Percentiles rank a stretch among this genome's conserved stretches.
phyloP scores from a whole-genome alignment of 2,329 filamentous ascomycete genomes.

The Colletotrichum salicis region DNA sequence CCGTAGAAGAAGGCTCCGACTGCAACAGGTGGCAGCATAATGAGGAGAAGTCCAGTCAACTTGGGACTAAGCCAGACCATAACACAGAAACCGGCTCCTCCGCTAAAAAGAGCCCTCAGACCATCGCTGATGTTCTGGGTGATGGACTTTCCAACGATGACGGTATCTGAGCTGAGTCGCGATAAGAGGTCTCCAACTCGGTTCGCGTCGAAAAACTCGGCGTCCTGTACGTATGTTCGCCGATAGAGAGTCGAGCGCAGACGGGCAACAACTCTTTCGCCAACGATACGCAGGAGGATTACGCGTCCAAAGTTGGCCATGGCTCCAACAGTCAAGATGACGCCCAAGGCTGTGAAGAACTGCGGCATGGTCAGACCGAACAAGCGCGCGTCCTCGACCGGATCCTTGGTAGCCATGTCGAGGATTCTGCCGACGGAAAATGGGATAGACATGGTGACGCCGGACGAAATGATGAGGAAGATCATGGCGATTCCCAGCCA shows the following conservation, averaged over 20 bases:
- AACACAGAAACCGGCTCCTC: slow-evolving; percentile 85
- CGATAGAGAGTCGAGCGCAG: slow-evolving; percentile 90
- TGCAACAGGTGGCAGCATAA: slow-evolving; percentile 92
- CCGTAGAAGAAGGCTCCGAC: slow-evolving; percentile 93
- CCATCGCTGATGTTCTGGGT: slow-evolving; percentile 98
- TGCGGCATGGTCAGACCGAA: slow-evolving; percentile 87
- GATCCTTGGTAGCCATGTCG: slow-evolving; percentile 84
- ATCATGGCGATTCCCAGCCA: slow-evolving; percentile 83
- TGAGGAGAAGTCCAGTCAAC: slow-evolving; percentile 84
- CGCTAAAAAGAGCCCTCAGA: slow-evolving; percentile 89
- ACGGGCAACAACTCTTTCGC: slow-evolving; percentile 91
- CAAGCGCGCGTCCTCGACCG: slow-evolving; percentile 73
- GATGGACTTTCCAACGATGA: slow-evolving; percentile 98
- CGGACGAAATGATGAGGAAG: slow-evolving; percentile 88
- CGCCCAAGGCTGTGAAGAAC: slow-evolving; percentile 85
- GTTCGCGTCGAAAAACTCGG: slow-evolving; percentile 99
- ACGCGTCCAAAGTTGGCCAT: slow-evolving; percentile 94
- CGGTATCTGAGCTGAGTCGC: slow-evolving; percentile 92
- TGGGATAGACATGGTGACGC: slow-evolving; percentile 94
- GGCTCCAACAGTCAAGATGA: slow-evolving; percentile 83
- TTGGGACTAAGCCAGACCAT: slow-evolving; percentile 97
- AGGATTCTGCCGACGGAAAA: slow-evolving; percentile 97
- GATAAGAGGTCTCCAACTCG: slow-evolving; percentile 96
- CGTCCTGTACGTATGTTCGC: slow-evolving; percentile 94
- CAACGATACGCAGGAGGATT: slow-evolving; percentile 91